Evolutionary conservation across 2,329 filamentous ascomycete species (phyloP), one percentile per base, ranked within the genome.

Genomic region (Penicillium sp.): DNA sequence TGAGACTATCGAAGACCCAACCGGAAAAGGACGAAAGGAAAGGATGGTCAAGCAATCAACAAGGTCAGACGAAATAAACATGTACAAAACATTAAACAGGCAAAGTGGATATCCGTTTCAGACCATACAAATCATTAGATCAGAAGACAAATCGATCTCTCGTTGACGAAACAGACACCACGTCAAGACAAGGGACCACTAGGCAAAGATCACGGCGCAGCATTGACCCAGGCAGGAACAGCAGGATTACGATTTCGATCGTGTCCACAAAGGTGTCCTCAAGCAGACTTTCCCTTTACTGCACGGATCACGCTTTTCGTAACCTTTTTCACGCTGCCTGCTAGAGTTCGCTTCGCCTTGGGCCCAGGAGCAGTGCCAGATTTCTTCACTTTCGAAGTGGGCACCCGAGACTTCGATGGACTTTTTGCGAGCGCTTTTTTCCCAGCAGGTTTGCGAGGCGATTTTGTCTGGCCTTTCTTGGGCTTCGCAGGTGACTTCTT

Each of bases 241-340:
- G 37, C 28, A 8, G 12, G 13, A 9, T 29, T 9, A 34, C 18
- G 28, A 26, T 25, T 4, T 46, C 27, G 24, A 18, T 34, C 8
- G n/a, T 7, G 45, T 11, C 9, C 18, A 32, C 27, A 34, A 9
- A 36, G 37, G 36, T 24, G 25, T 18, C 28, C 37, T 45, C 34
- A 53, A 32, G 40, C 47, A 37, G 51, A 53, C 39, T 35, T 36
- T 35, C 53, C 53, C 40, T 48, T 56, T n/a, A 59, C 51, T 34
- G 47, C 50, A 9, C 51, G 56, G 9, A 55, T 47, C 25, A 60
- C 49, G 8, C 38, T 53, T 24, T 43, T 49, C 32, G 53, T 54
- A 4, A 43, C 54, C 12, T 29, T 51, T 25, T 54, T 57, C 32
- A 61, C 42, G 9, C 47, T 52, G 34, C 48, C 48, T 32, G 44